A percentile compares a stretch with the other conserved stretches of the same genome.
These are phyloP conservation scores for Xerocomus subilludens DNA, from an alignment of 1,284 basidiomycete genomes.

Conservation along the genomic window DNA sequence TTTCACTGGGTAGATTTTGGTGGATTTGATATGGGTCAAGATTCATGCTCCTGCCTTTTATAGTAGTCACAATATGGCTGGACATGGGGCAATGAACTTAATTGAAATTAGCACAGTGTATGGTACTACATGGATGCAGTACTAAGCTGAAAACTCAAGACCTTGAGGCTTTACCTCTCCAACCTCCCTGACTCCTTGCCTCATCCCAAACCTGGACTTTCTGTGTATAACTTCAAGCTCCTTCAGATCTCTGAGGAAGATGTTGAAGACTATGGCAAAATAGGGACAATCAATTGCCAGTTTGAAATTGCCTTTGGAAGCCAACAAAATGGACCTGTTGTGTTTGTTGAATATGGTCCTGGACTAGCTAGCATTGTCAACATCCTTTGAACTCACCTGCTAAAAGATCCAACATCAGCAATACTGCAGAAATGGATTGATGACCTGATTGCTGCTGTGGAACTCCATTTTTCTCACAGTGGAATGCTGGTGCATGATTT, in stretches of 20 bases:
- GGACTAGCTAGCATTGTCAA: not conserved
- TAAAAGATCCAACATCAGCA: not conserved
- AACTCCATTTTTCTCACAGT: too few species aligned
- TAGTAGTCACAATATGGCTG: not conserved
- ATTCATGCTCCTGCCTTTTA: not conserved
- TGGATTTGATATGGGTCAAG: not conserved
- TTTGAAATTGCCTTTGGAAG: not conserved
- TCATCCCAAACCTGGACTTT: not conserved
- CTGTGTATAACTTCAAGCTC: slow-evolving; percentile 30
- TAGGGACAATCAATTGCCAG: not conserved
- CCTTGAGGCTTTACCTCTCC: not conserved
- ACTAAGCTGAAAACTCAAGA: not conserved
- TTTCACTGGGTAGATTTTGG: not conserved
- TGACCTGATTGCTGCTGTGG: too few species aligned
- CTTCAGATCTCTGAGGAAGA: not conserved
- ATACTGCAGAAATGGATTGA: not conserved
- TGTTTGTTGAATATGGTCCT: not conserved
- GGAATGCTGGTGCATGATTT: too few species aligned
- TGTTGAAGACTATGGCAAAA: not conserved
- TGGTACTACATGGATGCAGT: not conserved
- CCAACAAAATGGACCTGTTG: not conserved
- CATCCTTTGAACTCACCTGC: not conserved
- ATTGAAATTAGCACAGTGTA: not conserved
- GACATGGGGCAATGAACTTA: too few species aligned
- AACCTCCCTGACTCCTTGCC: not conserved